Evolutionary conservation across 2,329 filamentous ascomycete genomes (phyloP).

Genomic region (Colletotrichum limetticola): DNA sequence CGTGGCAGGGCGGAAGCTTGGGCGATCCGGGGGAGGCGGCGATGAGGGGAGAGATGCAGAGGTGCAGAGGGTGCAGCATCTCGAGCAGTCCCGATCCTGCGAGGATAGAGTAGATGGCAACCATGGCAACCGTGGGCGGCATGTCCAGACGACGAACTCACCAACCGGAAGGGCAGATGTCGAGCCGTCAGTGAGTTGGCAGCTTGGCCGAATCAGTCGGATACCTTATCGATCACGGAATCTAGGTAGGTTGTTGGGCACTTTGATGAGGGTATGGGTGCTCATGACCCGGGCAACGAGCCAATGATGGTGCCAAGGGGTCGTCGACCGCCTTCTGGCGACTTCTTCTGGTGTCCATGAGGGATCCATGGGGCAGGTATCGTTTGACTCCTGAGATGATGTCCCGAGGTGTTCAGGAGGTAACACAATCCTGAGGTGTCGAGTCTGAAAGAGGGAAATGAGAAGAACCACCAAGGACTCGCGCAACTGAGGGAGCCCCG

Average conservation of each 20-base stretch:
- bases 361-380: not conserved
- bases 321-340: slow-evolving; percentile 27
- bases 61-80: not conserved
- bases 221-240: slow-evolving; percentile 7
- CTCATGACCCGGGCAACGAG: not conserved
- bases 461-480: not conserved
- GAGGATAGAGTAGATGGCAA: slow-evolving; percentile 2
- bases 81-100: slow-evolving; percentile 23
- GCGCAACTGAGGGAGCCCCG: slow-evolving; percentile 15
- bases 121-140: slow-evolving; percentile 2
- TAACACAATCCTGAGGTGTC: not conserved
- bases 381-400: not conserved
- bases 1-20: not conserved
- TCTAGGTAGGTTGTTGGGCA: slow-evolving; percentile 4
- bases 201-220: slow-evolving; percentile 5
- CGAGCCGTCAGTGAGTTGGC: slow-evolving; percentile 34
- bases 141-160: not conserved
- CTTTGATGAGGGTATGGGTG: slow-evolving; percentile 2
- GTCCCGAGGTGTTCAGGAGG: too few species aligned
- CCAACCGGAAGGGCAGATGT: slow-evolving; percentile 30
- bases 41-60: slow-evolving; percentile 1
- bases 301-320: slow-evolving; percentile 15
- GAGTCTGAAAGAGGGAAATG: not conserved
- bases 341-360: slow-evolving; percentile 12
- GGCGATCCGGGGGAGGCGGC: not conserved